Conservation (phyloP, 495 filamentous ascomycete species). For the Hypomontagnella monticulosa region DNA sequence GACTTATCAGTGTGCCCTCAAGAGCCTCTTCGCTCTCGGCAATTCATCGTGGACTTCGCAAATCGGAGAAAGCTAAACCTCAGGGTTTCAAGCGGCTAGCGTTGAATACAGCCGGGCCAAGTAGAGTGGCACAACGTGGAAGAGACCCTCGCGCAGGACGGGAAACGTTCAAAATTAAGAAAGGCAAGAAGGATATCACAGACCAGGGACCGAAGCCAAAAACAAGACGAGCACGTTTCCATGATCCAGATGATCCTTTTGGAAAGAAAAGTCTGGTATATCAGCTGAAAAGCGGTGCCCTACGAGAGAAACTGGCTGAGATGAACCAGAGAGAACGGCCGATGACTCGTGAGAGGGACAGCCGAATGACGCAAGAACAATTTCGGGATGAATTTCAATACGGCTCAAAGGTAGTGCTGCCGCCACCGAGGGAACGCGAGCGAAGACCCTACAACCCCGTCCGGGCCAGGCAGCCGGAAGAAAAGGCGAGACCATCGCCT, state of each 20-base stretch:
- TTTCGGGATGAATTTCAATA: conserved; percentile 35
- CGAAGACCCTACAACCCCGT: background rate
- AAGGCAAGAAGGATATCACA: conserved; percentile 59
- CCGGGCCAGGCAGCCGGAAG: background rate
- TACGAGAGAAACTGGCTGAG: conserved; percentile 30
- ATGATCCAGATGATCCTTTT: conserved; percentile 50
- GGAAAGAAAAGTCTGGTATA: conserved; percentile 60
- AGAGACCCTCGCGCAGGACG: conserved; percentile 10
- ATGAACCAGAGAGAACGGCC: background rate
- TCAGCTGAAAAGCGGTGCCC: conserved; percentile 46
- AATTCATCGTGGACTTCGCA: conserved; percentile 45
- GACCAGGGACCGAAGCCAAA: conserved; percentile 42
- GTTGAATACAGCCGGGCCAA: conserved; percentile 11
- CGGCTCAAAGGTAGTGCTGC: background rate
- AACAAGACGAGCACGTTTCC: conserved; percentile 55
- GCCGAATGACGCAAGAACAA: conserved; percentile 9
- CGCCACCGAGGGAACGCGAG: background rate
- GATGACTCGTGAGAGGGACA: background rate
- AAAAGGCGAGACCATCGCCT: background rate
- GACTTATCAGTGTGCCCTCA: conserved; percentile 13
- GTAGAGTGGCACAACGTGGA: conserved; percentile 4
- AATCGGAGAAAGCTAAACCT: conserved; percentile 40
- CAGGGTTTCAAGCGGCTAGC: conserved; percentile 36
- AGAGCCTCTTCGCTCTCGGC: conserved; percentile 45
- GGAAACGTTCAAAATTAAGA: conserved; percentile 51